Evolutionary conservation across 2,329 filamentous ascomycete species (phyloP).

Genomic region (Aulographum hederae): DNA sequence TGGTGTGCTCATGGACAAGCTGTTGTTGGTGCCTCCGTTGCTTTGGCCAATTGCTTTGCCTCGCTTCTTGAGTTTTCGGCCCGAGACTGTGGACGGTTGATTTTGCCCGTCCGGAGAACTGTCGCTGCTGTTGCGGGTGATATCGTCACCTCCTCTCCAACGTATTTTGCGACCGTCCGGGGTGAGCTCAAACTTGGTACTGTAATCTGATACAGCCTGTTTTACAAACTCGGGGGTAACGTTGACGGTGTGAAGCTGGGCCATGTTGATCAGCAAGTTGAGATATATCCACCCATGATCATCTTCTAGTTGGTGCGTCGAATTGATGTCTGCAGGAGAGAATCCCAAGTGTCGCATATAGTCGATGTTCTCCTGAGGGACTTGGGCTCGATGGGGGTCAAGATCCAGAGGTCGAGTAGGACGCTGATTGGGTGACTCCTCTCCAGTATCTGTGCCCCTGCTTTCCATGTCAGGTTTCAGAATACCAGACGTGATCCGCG

Average conservation of each 20-base stretch:
- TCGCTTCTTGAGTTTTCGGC: constrained; percentile 23
- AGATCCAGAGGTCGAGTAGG: constrained; percentile 61
- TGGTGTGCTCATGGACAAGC: constrained; percentile 1
- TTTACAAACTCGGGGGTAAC: constrained; percentile 65
- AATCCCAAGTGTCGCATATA: constrained; percentile 62
- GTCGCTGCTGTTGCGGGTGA: constrained; percentile 49
- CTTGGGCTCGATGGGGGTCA: constrained; percentile 59
- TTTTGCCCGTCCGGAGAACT: constrained; percentile 29
- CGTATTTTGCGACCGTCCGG: constrained; percentile 60
- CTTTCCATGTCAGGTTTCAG: background rate
- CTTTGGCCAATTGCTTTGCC: constrained; percentile 13
- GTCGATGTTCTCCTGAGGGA: constrained; percentile 59
- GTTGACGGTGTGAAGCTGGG: constrained; percentile 70
- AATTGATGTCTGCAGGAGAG: constrained; percentile 36
- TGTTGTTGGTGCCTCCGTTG: constrained; percentile 8
- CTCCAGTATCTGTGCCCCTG: background rate
- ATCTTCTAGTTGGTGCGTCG: constrained; percentile 34
- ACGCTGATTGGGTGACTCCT: constrained; percentile 43
- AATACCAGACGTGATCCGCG: background rate
- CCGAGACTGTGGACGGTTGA: constrained; percentile 20
- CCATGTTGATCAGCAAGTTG: constrained; percentile 63
- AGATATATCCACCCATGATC: constrained; percentile 71
- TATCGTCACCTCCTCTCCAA: constrained; percentile 53
- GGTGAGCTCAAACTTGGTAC: constrained; percentile 60
- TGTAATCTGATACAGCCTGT: constrained; percentile 49